Percentiles rank a stretch among this genome's conserved stretches.
phyloP scores from a whole-genome alignment of 75 land plant genomes.

The Pinus taeda region DNA sequence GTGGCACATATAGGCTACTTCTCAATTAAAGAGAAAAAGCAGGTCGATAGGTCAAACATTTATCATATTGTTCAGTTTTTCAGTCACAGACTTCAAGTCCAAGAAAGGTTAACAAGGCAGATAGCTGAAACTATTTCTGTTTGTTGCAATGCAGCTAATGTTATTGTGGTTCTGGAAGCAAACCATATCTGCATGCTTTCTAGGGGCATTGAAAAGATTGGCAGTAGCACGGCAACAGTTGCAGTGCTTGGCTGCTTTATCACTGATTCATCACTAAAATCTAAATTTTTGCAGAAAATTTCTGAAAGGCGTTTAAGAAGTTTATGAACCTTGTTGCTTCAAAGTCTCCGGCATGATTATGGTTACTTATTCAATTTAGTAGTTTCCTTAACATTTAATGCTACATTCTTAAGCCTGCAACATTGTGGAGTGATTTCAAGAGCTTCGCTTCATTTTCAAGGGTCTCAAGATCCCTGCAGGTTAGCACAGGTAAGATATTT shows the following conservation, averaged over 20 bases:
- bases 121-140: slow-evolving; percentile 75
- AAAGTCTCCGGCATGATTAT: no score
- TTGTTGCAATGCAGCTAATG: slow-evolving; percentile 21
- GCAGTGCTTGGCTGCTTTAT: slow-evolving; percentile 68
- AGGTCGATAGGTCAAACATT: slow-evolving; percentile 38
- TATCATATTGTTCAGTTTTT: slow-evolving; percentile 55
- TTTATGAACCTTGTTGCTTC: no score
- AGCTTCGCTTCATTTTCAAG: no score
- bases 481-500: no score
- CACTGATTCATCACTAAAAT: slow-evolving; percentile 42
- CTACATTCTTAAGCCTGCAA: no score
- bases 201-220: slow-evolving; percentile 80
- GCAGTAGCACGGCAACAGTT: slow-evolving; percentile 71
- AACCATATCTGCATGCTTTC: slow-evolving; percentile 82
- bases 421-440: no score
- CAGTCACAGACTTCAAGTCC: slow-evolving; percentile 80
- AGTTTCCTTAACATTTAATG: no score
- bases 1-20: slow-evolving; percentile 77
- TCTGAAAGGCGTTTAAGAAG: background rate
- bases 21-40: slow-evolving; percentile 8
- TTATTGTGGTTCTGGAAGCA: slow-evolving; percentile 92
- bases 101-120: slow-evolving; percentile 82
- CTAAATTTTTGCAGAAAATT: slow-evolving; percentile 28
- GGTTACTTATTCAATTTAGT: no score
- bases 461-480: no score